These are phyloP conservation scores for Lomentospora prolificans DNA, from an alignment of 2,329 filamentous ascomycete species.

Conservation along the genomic window DNA sequence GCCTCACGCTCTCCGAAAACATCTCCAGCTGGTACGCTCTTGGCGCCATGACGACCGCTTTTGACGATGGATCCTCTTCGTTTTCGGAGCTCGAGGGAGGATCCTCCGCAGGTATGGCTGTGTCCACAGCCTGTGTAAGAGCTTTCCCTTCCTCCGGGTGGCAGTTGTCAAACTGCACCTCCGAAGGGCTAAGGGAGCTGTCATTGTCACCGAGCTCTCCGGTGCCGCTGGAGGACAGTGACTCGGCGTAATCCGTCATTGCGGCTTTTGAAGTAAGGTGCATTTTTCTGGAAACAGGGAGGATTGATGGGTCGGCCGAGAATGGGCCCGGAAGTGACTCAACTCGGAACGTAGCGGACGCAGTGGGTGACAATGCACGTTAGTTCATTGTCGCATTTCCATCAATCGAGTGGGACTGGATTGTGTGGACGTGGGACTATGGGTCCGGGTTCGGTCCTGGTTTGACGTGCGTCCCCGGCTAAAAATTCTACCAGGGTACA, in stretches of 20 bases:
- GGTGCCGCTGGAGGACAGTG: background rate
- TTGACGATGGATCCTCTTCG: background rate
- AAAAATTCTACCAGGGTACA: background rate
- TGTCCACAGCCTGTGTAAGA: background rate
- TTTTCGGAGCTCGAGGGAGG: conserved; percentile 31
- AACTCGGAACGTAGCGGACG: background rate
- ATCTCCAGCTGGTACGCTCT: conserved; percentile 68
- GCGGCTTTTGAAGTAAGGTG: background rate
- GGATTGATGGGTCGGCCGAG: background rate
- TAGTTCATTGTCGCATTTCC: background rate
- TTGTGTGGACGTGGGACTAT: background rate
- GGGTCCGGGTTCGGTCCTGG: background rate
- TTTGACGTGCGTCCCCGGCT: background rate
- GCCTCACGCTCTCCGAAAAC: conserved; percentile 56
- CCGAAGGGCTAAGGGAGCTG: background rate
- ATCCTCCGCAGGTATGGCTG: conserved; percentile 2
- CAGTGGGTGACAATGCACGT: background rate
- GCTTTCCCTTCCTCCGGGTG: background rate
- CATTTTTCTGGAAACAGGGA: background rate
- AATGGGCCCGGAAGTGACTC: background rate
- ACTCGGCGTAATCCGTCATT: background rate
- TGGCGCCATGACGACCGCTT: conserved; percentile 26
- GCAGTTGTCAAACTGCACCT: background rate
- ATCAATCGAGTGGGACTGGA: background rate
- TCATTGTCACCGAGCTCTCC: conserved; percentile 1